Evolutionary conservation across 495 filamentous ascomycete species (phyloP).

Genomic region (Penicillium herquei): DNA sequence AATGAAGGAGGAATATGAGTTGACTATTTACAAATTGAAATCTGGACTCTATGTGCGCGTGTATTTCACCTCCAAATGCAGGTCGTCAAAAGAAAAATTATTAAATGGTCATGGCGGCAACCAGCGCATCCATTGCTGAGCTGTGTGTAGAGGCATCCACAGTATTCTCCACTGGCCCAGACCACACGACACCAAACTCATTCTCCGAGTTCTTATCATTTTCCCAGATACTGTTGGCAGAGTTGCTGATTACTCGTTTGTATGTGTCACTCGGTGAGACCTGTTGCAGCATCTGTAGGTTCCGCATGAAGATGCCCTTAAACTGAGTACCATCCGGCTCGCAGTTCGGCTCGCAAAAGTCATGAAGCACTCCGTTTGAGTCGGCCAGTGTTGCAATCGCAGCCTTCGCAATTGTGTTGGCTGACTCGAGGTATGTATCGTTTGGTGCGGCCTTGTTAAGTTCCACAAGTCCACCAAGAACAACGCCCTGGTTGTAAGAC

Average conservation of each 20-base stretch:
- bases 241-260: constrained; percentile 54
- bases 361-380: constrained; percentile 56
- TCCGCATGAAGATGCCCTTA: constrained; percentile 78
- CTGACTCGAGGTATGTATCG: constrained; percentile 49
- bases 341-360: constrained; percentile 63
- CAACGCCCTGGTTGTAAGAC: constrained; percentile 81
- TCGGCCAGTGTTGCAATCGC: constrained; percentile 56
- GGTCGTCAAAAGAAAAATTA: too few relatives aligned
- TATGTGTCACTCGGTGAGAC: constrained; percentile 51
- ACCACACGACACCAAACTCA: constrained; percentile 56
- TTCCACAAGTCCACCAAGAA: constrained; percentile 71
- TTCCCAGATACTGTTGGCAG: constrained; percentile 66
- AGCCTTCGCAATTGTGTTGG: constrained; percentile 63
- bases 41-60: too few relatives aligned
- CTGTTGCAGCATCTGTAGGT: constrained; percentile 57
- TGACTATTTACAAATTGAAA: too few relatives aligned
- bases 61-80: too few relatives aligned
- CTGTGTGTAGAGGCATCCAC: constrained; percentile 60
- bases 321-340: constrained; percentile 66
- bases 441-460: constrained; percentile 56
- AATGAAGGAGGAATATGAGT: too few relatives aligned
- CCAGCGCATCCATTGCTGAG: constrained; percentile 65
- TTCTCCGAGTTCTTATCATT: constrained; percentile 51
- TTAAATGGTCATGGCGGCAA: constrained; percentile 56
- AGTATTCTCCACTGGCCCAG: constrained; percentile 47